Evolutionary conservation across 2,329 filamentous ascomycete species (phyloP), one percentile per base, ranked within the genome.

Genomic region (Stagonosporopsis vannaccii): DNA sequence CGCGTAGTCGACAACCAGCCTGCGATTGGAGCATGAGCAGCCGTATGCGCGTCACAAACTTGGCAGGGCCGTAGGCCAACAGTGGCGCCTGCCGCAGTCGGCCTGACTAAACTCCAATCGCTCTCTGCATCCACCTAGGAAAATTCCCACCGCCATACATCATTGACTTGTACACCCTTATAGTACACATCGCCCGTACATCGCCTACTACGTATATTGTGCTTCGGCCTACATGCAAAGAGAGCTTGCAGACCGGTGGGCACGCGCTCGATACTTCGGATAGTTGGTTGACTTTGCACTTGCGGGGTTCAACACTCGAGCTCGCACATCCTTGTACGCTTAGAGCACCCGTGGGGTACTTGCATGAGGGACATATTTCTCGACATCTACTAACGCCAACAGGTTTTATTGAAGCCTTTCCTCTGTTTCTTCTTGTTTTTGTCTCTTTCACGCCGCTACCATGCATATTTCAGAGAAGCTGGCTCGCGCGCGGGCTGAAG

Each of bases 381-480:
- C 39, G 33, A 33, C 39, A 5, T n/a, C 2, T 41, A 11, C 48
- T 58, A 30, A 56, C 47, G 43, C n/a, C 3, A 19, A 26, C 41
- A 42, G 32, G 11, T 26, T 51, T 40, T 26, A 57, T 44, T 56
- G 45, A 54, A 42, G 19, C 20, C 35, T 25, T 44, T 50, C 36
- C 22, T 28, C 45, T 43, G 51, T 41, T n/a, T 28, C 12, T 51
- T 25, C 47, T 45, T 46, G 39, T 35, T 61, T 26, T 37, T 35
- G 33, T 26, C 20, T 41, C 35, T 22, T 45, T 19, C 48, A 36
- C 17, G 12, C 40, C 54, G 17, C 62, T 84, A 88, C 75, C 63
- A 98, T 99, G 94, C 95, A 98, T 80, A 94, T 99, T 84, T 91
- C 89, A 67, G 87, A 95, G 70, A 97, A 97, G 84, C 85, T 99